Conservation (phyloP, 2,329 filamentous ascomycete species). For the Sporothrix luriei region DNA sequence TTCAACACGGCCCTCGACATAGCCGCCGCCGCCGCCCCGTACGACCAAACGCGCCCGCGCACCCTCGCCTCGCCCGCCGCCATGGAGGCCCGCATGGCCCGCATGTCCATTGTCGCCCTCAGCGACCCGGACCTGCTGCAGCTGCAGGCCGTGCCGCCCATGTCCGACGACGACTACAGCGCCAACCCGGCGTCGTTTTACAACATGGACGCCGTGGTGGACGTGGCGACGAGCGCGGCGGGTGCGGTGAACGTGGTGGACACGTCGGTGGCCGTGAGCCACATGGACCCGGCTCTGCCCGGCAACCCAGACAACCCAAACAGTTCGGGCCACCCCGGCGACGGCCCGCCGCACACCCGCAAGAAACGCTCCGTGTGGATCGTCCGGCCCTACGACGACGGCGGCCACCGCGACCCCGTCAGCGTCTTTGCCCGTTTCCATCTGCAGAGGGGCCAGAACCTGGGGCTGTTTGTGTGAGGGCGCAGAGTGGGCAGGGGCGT, state of each 20-base stretch:
- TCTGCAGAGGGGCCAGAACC: slow-evolving; percentile 36
- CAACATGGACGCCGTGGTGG: slow-evolving; percentile 34
- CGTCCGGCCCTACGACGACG: slow-evolving; percentile 40
- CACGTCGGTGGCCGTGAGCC: neutral
- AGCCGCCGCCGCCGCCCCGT: neutral
- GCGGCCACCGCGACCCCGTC: slow-evolving; percentile 35
- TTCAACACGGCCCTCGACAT: neutral
- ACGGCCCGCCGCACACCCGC: slow-evolving; percentile 9
- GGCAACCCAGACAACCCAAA: neutral
- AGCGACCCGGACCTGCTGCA: slow-evolving; percentile 34
- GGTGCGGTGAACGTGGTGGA: too few relatives aligned
- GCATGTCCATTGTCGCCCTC: slow-evolving; percentile 36
- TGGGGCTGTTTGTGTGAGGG: slow-evolving; percentile 38
- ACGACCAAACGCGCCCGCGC: neutral
- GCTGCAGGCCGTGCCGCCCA: slow-evolving; percentile 33
- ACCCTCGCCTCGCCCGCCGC: neutral
- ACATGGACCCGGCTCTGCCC: neutral
- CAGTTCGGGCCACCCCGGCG: slow-evolving; percentile 16
- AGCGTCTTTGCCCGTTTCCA: slow-evolving; percentile 40
- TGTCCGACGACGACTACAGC: slow-evolving; percentile 31
- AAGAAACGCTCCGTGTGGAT: slow-evolving; percentile 41
- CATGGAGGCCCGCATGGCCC: slow-evolving; percentile 11
- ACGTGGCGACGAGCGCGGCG: too few relatives aligned
- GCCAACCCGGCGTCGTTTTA: slow-evolving; percentile 40
- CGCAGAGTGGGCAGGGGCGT: too few relatives aligned